Evolutionary conservation across 768 basidiomycete genomes (phyloP).

Genomic region (Kwoniella heveanensis): DNA sequence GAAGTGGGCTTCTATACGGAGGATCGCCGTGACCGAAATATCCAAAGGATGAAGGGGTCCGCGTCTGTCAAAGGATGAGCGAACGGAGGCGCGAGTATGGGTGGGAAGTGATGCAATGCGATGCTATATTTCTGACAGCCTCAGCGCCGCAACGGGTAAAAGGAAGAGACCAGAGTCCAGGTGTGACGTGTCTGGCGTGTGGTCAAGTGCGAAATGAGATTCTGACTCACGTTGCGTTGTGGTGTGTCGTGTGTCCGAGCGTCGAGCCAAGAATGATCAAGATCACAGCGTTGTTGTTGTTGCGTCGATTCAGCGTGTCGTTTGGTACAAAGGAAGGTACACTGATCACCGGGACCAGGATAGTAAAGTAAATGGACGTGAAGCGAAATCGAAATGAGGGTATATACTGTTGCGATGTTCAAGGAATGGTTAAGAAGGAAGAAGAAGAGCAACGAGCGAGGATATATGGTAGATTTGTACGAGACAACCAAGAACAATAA

Average conservation of each 20-base stretch:
- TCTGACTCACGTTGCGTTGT: too few species aligned
- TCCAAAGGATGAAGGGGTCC: not conserved
- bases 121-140: not conserved
- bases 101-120: not conserved
- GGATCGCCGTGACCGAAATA: too few species aligned
- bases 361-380: not conserved
- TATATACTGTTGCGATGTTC: not conserved
- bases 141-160: not conserved
- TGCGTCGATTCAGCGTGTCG: slow-evolving; percentile 1
- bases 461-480: not conserved
- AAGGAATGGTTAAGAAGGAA: not conserved
- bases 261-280: not conserved
- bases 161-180: too few species aligned
- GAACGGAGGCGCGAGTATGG: not conserved
- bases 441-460: not conserved
- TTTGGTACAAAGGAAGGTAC: not conserved
- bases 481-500: not conserved
- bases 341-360: slow-evolving; percentile 7
- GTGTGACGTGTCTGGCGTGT: too few species aligned
- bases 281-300: not conserved
- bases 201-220: too few species aligned
- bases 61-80: not conserved
- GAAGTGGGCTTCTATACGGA: too few species aligned
- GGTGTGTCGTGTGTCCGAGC: not conserved
- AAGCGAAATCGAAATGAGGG: slow-evolving; percentile 1